Percentiles rank a stretch among this genome's conserved stretches.
phyloP scores from a whole-genome alignment of 257 asterid species.

The Ophiorrhiza pumila region DNA sequence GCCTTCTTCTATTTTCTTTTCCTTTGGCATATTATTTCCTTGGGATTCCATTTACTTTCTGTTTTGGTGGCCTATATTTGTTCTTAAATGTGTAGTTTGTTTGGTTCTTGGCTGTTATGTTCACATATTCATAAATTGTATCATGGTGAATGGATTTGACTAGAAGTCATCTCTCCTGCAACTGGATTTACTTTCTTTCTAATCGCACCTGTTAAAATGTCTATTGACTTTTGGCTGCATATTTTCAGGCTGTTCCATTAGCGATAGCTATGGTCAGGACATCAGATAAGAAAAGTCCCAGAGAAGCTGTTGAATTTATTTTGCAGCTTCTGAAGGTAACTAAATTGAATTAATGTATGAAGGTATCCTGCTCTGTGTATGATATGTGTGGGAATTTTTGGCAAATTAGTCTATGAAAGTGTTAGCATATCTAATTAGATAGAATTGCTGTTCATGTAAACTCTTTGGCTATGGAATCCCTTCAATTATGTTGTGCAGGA shows the following conservation, averaged over 20 bases:
- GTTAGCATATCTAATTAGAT: not conserved
- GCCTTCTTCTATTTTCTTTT: not conserved
- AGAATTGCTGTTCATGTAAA: not conserved
- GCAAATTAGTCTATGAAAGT: not conserved
- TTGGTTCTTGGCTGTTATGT: slow-evolving; percentile 1
- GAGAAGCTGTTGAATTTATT: slow-evolving; percentile 97
- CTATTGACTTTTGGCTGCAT: slow-evolving; percentile 21
- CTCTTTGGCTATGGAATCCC: not conserved
- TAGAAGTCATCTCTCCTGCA: not conserved
- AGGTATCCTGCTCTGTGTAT: not conserved
- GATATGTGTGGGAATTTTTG: not conserved
- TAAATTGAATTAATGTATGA: not conserved
- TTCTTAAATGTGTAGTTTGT: not conserved
- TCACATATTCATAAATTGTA: not conserved
- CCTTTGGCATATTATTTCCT: not conserved
- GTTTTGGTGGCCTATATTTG: not conserved
- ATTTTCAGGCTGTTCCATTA: slow-evolving; percentile 82
- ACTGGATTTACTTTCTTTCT: not conserved
- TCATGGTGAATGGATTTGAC: not conserved
- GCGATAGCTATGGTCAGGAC: slow-evolving; percentile 89
- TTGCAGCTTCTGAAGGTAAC: slow-evolving; percentile 93
- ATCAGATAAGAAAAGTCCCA: slow-evolving; percentile 86
- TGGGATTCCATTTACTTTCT: not conserved
- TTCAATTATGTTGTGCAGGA: not conserved
- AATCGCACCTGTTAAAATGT: slow-evolving; percentile 11